Conservation (phyloP, 2,329 filamentous ascomycete species). For the Scedosporium minutisporum region DNA sequence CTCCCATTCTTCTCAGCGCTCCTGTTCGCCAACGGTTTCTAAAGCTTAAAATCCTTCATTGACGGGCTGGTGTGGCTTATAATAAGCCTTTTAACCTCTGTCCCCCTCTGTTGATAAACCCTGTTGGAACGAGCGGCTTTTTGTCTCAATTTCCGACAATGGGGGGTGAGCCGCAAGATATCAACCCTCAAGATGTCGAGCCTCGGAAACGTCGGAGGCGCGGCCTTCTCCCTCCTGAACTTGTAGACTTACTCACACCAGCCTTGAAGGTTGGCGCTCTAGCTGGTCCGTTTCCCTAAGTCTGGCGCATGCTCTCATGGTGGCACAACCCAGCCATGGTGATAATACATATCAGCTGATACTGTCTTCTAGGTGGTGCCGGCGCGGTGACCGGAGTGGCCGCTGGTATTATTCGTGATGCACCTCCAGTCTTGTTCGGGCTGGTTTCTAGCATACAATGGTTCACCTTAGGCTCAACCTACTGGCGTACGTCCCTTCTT, state of each 20-base stretch:
- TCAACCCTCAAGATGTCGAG: slow-evolving; percentile 11
- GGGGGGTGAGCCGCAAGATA: background rate
- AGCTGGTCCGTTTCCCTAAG: slow-evolving; percentile 35
- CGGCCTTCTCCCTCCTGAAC: slow-evolving; percentile 31
- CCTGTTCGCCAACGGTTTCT: no score
- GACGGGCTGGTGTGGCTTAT: no score
- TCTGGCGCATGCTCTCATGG: background rate
- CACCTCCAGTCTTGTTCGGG: slow-evolving; percentile 60
- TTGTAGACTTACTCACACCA: slow-evolving; percentile 35
- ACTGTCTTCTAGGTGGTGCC: slow-evolving; percentile 36
- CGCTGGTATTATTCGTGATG: slow-evolving; percentile 60
- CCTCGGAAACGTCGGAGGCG: slow-evolving; percentile 17
- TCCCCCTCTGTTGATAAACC: no score
- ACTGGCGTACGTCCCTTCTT: slow-evolving; percentile 49
- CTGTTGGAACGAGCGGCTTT: background rate
- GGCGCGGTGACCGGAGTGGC: slow-evolving; percentile 59
- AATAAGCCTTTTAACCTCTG: no score
- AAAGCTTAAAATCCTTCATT: no score
- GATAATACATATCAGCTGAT: background rate
- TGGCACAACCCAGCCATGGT: no score
- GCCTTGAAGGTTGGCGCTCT: slow-evolving; percentile 51
- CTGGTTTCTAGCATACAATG: slow-evolving; percentile 68
- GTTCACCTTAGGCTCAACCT: slow-evolving; percentile 67
- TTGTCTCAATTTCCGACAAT: background rate
- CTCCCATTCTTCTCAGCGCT: no score